Base-by-base conservation (phyloP, 129 eudicot genomes). In the Pulicaria dysenterica region DNA sequence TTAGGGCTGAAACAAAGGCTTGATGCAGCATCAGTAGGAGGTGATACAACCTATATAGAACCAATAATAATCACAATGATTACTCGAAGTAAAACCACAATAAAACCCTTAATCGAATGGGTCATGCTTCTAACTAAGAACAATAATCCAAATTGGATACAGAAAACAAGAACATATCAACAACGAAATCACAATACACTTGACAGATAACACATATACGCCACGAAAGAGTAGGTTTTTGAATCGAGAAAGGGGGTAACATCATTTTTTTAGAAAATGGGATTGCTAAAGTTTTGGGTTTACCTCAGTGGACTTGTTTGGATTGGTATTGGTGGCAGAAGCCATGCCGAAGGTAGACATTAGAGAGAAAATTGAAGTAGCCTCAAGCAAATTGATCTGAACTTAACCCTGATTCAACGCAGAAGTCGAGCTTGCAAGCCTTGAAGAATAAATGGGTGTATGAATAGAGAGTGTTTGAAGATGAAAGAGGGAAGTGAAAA, bases 1-100 rank as follows among this genome's bases (percentile, higher is more conserved):
- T 89, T 89, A 19, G 96, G 81, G 79, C 98, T 93, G 61, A 93
- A 93, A 64, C 81, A 61, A 34, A 91, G 84, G 81, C 97, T 91
- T 47, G 97, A 91, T 17, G 86, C 86, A 44, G 83, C 81, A 84
- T 91, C 97, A 78, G 50, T 71, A 6, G 96, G 97, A 58, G 93
- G 80, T 15, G 86, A 87, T n/a, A 62, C 79, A 72, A 91, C 87
- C 97, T 91, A 76, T 45, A 70, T 24, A 48, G 45, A 70, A 36
- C 64, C 57, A 39, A 11, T 15, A 47, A 47, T 47, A 47, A 11
- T 47, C 53, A 47, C 53, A 47, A 8, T 47, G n/a, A 24, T 24
- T 24, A 24, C 31, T 24, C 31, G 31, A 24, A 24, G 31, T 24
- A 24, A 24, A 24, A 2, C 31, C 31, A 24, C 40, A 48, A 15